Evolutionary conservation across 2,329 filamentous ascomycete species (phyloP).

Genomic region (Lojkania enalia): DNA sequence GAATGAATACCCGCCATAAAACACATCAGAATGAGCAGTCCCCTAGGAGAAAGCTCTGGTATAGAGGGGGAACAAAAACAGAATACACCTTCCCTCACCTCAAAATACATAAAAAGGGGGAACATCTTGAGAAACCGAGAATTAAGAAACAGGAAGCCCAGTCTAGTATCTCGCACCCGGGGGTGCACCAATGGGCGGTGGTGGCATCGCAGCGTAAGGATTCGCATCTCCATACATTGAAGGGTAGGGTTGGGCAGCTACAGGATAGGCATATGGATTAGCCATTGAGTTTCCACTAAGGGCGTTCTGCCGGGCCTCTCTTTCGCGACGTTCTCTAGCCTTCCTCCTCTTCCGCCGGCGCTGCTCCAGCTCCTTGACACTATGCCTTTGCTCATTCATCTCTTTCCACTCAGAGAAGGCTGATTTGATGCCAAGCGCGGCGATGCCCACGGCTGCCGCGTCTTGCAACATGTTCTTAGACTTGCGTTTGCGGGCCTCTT

Average conservation of each 20-base stretch:
- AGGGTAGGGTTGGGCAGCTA: conserved; percentile 42
- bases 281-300: conserved; percentile 39
- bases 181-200: conserved; percentile 44
- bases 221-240: conserved; percentile 51
- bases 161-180: conserved; percentile 35
- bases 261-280: conserved; percentile 46
- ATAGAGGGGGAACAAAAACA: too few species aligned
- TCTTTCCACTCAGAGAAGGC: conserved; percentile 70
- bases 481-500: conserved; percentile 65
- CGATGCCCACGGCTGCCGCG: conserved; percentile 67
- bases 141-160: not conserved
- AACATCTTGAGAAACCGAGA: not conserved
- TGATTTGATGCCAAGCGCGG: conserved; percentile 68
- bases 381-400: conserved; percentile 63
- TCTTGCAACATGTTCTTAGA: conserved; percentile 67
- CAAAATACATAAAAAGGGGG: too few species aligned
- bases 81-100: too few species aligned
- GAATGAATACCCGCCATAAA: too few species aligned
- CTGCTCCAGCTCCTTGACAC: conserved; percentile 58
- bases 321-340: conserved; percentile 47
- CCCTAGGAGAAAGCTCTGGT: too few species aligned
- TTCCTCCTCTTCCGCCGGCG: conserved; percentile 53
- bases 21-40: too few species aligned
- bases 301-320: conserved; percentile 50
- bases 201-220: conserved; percentile 49